Conservation (phyloP, 805 yeast genomes). For the Phaffomyces antillensis region DNA sequence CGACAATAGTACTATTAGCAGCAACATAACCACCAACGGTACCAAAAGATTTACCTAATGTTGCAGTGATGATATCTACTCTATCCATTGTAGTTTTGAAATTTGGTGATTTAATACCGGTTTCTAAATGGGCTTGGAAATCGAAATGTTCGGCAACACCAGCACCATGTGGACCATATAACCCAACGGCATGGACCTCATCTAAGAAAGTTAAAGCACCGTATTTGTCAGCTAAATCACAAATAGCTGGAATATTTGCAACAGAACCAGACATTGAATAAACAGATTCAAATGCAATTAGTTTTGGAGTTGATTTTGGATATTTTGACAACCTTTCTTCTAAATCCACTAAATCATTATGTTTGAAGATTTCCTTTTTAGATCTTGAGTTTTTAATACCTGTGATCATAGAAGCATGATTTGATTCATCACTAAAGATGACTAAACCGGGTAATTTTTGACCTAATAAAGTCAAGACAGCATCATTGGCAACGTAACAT, state of each 20-base stretch:
- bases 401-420: slow-evolving; percentile 97
- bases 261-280: slow-evolving; percentile 99
- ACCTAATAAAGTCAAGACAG: slow-evolving; percentile 84
- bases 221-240: slow-evolving; percentile 94
- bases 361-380: slow-evolving; percentile 83
- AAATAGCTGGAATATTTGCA: slow-evolving; percentile 85
- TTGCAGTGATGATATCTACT: slow-evolving; percentile 94
- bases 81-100: slow-evolving; percentile 70
- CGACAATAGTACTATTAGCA: slow-evolving; percentile 73
- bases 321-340: slow-evolving; percentile 71
- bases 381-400: slow-evolving; percentile 91
- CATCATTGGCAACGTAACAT: slow-evolving; percentile 96
- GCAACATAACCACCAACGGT: slow-evolving; percentile 98
- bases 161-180: slow-evolving; percentile 99
- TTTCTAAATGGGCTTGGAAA: slow-evolving; percentile 69
- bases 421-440: slow-evolving; percentile 84
- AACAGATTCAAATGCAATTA: slow-evolving; percentile 95
- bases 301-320: slow-evolving; percentile 85
- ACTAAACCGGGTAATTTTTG: slow-evolving; percentile 85
- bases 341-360: slow-evolving; percentile 79
- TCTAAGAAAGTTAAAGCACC: slow-evolving; percentile 96
- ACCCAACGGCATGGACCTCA: slow-evolving; percentile 98
- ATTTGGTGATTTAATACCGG: slow-evolving; percentile 53
- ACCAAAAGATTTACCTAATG: slow-evolving; percentile 95
- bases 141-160: slow-evolving; percentile 98